Conservation (phyloP, 2,329 filamentous ascomycete species). For the Aureobasidium sp. region DNA sequence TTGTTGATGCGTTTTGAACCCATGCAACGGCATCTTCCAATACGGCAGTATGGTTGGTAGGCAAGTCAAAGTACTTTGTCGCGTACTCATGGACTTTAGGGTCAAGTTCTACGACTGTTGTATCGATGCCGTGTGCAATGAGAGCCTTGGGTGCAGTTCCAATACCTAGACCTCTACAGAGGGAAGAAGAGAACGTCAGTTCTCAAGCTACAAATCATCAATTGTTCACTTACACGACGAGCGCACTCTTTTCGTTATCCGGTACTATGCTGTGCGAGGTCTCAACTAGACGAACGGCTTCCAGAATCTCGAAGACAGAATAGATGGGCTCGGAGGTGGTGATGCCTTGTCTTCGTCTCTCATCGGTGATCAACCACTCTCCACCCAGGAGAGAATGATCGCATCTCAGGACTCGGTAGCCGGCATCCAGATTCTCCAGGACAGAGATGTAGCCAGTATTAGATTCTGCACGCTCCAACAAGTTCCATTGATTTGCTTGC, state of each 20-base stretch:
- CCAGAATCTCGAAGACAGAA: constrained; percentile 90
- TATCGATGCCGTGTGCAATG: constrained; percentile 79
- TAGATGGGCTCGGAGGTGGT: constrained; percentile 78
- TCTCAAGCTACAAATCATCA: not conserved
- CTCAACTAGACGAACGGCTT: constrained; percentile 77
- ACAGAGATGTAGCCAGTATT: constrained; percentile 89
- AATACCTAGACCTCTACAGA: constrained; percentile 69
- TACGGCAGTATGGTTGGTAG: constrained; percentile 63
- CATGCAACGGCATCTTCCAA: constrained; percentile 73
- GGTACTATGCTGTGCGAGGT: constrained; percentile 30
- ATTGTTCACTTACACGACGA: constrained; percentile 64
- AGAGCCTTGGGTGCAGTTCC: constrained; percentile 84
- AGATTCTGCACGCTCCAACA: constrained; percentile 78
- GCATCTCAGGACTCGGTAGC: constrained; percentile 77
- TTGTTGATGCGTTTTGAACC: constrained; percentile 31
- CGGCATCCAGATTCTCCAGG: constrained; percentile 60
- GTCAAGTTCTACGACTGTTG: constrained; percentile 91
- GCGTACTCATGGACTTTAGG: constrained; percentile 81
- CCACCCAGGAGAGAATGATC: constrained; percentile 92
- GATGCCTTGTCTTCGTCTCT: constrained; percentile 31
- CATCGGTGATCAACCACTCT: constrained; percentile 63
- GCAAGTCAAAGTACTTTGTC: constrained; percentile 70
- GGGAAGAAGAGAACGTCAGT: not conserved
- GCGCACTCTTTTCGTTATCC: constrained; percentile 64
- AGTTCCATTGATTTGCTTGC: constrained; percentile 55